A percentile compares a stretch with the other conserved stretches of the same genome.
phyloP scores from a whole-genome alignment of 2,329 filamentous ascomycete species.

The Cryphonectria japonica region DNA sequence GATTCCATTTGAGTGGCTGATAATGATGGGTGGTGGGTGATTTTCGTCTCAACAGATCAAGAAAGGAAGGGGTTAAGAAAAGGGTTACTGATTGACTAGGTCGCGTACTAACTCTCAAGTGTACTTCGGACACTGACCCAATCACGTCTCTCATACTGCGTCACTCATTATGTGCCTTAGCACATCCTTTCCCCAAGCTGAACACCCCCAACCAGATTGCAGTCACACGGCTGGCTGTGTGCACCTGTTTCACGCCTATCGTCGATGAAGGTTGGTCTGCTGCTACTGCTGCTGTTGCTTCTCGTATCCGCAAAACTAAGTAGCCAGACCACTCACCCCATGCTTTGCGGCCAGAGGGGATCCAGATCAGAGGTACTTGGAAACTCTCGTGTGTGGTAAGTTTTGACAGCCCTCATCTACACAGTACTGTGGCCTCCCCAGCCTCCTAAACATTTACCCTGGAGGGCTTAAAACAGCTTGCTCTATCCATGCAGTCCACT shows the following conservation, averaged over 20 bases:
- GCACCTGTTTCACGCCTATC: slow-evolving; percentile 15
- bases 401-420: slow-evolving; percentile 28
- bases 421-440: slow-evolving; percentile 28
- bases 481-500: slow-evolving; percentile 38
- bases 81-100: slow-evolving; percentile 1
- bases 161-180: slow-evolving; percentile 10
- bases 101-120: neutral
- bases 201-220: slow-evolving; percentile 23
- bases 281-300: neutral
- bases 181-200: slow-evolving; percentile 20
- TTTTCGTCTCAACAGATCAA: neutral
- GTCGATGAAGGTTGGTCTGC: slow-evolving; percentile 13
- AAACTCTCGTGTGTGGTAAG: neutral
- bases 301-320: neutral
- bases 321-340: neutral
- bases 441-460: slow-evolving; percentile 44
- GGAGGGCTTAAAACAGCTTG: slow-evolving; percentile 44
- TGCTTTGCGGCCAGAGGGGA: neutral
- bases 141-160: slow-evolving; percentile 12
- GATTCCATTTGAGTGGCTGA: too few relatives aligned
- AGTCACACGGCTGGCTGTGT: slow-evolving; percentile 24
- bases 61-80: neutral
- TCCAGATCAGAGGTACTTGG: neutral
- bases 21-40: neutral
- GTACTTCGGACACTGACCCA: slow-evolving; percentile 18